phyloP scores from a whole-genome alignment of 2,329 filamentous ascomycete genomes.

The Bipolaris oryzae region DNA sequence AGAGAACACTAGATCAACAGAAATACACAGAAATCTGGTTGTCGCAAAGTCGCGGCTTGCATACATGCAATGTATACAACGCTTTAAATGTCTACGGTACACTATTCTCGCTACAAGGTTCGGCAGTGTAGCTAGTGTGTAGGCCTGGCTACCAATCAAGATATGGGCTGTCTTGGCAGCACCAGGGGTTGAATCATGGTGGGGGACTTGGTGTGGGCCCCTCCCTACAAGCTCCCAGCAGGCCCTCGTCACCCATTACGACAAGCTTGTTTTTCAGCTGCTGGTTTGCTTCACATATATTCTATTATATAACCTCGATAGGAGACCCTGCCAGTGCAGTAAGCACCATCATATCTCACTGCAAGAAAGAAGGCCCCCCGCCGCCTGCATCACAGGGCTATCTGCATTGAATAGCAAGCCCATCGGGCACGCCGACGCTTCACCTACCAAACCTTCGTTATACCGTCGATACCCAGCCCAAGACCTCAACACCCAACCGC shows the following conservation, averaged over 20 bases:
- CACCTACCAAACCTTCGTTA: not conserved
- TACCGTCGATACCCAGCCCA: conserved; percentile 12
- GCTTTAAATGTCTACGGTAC: not conserved
- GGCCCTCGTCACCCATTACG: not conserved
- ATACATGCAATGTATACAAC: no score
- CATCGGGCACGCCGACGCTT: conserved; percentile 2
- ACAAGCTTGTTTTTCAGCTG: not conserved
- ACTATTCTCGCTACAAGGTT: not conserved
- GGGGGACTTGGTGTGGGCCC: conserved; percentile 16
- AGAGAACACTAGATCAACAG: not conserved
- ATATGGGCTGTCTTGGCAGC: conserved; percentile 2
- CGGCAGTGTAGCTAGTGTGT: not conserved
- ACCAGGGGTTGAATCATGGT: conserved; percentile 7
- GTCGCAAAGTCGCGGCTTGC: not conserved
- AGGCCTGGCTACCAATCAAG: not conserved
- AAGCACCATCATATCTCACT: not conserved
- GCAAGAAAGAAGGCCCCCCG: conserved; percentile 1
- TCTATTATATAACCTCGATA: not conserved
- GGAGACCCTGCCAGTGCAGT: not conserved
- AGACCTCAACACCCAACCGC: conserved; percentile 15
- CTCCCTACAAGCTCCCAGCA: conserved; percentile 8
- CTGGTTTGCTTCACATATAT: not conserved
- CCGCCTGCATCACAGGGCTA: conserved; percentile 9
- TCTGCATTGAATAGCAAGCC: conserved; percentile 5
- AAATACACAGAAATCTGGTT: conserved; percentile 2